Evolutionary conservation across 371 early-diverging fungal genomes (phyloP), one percentile per base, ranked within the genome.

Genomic region (Capniomyces stellatus): DNA sequence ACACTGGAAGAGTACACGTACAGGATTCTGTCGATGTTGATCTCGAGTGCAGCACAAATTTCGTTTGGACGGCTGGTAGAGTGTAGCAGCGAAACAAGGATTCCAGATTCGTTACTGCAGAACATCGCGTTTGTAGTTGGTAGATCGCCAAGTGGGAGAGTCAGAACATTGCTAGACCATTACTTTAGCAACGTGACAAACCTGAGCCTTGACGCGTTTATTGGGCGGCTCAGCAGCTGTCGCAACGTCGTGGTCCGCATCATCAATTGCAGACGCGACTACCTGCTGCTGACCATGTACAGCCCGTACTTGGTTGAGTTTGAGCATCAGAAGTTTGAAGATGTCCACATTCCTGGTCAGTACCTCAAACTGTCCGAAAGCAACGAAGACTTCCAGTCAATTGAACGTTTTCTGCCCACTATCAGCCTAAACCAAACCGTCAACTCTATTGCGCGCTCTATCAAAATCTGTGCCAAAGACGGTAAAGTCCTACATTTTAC

Each of bases 341-440:
- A 97, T 59, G 83, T 98, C 3, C 94, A 96, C 55, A 82, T 98
- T 4, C 98, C 98, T 15, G 98, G 98, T 0, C 97, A 98, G 70
- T 97, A 97, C 60, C 67, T 91, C 56, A 59, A 83, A 72, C 73
- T 88, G 50, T 59, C 62, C 12, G 63, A 92, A 60, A 80, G 76
- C 58, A 86, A 79, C 63, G 85, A 86, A 54, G 92, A 91, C 66
- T 92, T 96, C 71, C 73, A 91, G 25, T 75, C 85, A 23, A 95
- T 98, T 55, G 92, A 92, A 55, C 79, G 95, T 13, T 94, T 97
- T 71, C 68, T 83, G 62, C 89, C 94, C 0, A 84, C 83, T 47
- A 83, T 95, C 3, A 83, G 83, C 50, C 66, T 87, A 19, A 71
- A 87, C 51, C 75, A 89, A n/a, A 77, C 81, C 35, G 78, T 83